phyloP scores from a whole-genome alignment of 2,329 filamentous ascomycete species.

The Trematosphaeria pertusa region DNA sequence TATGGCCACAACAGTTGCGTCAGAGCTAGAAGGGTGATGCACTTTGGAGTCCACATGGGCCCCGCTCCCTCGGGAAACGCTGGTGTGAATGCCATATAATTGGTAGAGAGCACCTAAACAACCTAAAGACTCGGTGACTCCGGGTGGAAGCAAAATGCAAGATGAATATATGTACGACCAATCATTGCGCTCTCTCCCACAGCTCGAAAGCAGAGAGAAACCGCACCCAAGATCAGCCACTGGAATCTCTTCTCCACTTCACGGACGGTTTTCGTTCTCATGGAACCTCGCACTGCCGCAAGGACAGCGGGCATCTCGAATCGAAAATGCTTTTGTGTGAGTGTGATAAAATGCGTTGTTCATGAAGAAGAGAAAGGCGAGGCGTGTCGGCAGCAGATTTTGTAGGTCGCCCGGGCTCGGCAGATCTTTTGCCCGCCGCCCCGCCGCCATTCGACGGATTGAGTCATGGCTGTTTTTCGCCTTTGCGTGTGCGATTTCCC shows the following conservation, averaged over 20 bases:
- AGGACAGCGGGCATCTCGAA: slow-evolving; percentile 53
- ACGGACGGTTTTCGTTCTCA: slow-evolving; percentile 66
- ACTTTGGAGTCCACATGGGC: no score
- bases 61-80: no score
- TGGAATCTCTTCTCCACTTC: slow-evolving; percentile 60
- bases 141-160: no score
- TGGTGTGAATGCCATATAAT: no score
- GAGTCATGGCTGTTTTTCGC: slow-evolving; percentile 43
- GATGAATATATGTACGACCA: slow-evolving; percentile 62
- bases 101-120: no score
- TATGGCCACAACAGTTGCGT: no score
- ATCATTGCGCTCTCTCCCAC: slow-evolving; percentile 67
- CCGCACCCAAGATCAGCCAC: slow-evolving; percentile 65
- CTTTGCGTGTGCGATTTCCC: slow-evolving; percentile 39
- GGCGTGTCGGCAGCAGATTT: slow-evolving; percentile 30
- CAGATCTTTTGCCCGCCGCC: slow-evolving; percentile 29
- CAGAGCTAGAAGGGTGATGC: no score
- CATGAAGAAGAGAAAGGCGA: slow-evolving; percentile 53
- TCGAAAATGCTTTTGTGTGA: slow-evolving; percentile 65
- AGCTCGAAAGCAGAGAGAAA: slow-evolving; percentile 55
- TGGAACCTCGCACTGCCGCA: slow-evolving; percentile 52
- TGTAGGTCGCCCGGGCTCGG: slow-evolving; percentile 27
- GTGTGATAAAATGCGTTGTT: slow-evolving; percentile 64
- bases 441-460: slow-evolving; percentile 32
- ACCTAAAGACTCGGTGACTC: no score